These are phyloP conservation scores for Cymbopogon citratus DNA, from an alignment of 176 grass and related monocot species.

Conservation along the genomic window DNA sequence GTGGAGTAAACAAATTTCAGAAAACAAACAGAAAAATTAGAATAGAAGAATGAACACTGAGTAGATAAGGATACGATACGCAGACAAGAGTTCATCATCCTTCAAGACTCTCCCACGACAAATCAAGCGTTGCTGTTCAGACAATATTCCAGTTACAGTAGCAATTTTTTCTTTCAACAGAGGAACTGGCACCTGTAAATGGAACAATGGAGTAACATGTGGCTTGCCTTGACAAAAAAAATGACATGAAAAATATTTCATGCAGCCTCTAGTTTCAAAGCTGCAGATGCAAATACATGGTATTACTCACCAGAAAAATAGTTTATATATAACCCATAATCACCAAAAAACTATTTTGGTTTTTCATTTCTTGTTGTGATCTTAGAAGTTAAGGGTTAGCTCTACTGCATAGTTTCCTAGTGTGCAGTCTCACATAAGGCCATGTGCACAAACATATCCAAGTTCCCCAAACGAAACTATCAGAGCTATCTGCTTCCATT, in stretches of 20 bases:
- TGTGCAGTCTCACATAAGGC: not conserved
- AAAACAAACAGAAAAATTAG: not conserved
- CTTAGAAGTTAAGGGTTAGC: not conserved
- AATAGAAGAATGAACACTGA: conserved; percentile 12
- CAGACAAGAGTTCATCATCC: conserved; percentile 93
- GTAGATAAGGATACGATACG: conserved; percentile 79
- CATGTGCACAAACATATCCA: not conserved
- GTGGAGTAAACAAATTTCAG: conserved; percentile 9
- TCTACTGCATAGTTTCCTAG: not conserved
- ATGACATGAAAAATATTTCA: not conserved
- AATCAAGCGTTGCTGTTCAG: conserved; percentile 89
- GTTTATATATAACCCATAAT: not conserved
- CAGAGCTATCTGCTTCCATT: not conserved
- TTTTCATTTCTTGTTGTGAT: conserved; percentile 2
- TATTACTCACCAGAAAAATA: conserved; percentile 1
- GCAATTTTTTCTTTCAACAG: conserved; percentile 95
- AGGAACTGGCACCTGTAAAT: conserved; percentile 82
- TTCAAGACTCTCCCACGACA: conserved; percentile 89
- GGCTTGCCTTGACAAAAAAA: not conserved
- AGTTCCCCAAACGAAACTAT: not conserved
- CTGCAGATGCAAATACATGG: conserved; percentile 1
- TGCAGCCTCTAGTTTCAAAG: not conserved
- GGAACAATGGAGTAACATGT: conserved; percentile 15
- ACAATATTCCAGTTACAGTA: conserved; percentile 78
- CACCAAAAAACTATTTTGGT: conserved; percentile 10